A percentile compares a stretch with the other conserved stretches of the same genome.
Conservation (phyloP, 2,329 filamentous ascomycete genomes). For the Alternaria gaisen region DNA sequence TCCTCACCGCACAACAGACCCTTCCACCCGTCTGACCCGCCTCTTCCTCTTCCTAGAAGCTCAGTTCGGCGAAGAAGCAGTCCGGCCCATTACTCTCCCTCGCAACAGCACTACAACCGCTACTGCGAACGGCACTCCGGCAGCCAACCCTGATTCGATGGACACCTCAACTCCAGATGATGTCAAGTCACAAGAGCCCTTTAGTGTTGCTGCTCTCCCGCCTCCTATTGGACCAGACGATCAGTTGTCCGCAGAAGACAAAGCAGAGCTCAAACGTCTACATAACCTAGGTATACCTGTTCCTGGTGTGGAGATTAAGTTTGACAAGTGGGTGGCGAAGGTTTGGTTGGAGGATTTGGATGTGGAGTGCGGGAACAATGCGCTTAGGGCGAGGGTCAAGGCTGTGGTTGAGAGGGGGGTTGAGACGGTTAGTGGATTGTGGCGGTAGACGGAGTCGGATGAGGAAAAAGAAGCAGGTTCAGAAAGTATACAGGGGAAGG, state of each 20-base stretch:
- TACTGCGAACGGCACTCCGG: conserved; percentile 12
- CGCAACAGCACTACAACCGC: conserved; percentile 58
- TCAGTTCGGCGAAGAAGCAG: conserved; percentile 87
- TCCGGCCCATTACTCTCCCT: conserved; percentile 76
- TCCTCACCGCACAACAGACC: conserved; percentile 74
- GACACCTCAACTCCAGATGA: conserved; percentile 2
- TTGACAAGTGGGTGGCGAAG: conserved; percentile 86
- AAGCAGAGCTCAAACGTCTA: conserved; percentile 75
- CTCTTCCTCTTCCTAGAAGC: conserved; percentile 97
- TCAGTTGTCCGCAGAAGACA: conserved; percentile 31
- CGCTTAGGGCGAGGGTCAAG: conserved; percentile 83
- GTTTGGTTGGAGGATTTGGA: conserved; percentile 94
- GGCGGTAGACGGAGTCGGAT: conserved; percentile 19
- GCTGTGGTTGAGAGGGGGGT: conserved; percentile 90
- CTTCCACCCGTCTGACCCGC: conserved; percentile 80
- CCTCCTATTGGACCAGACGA: conserved; percentile 4
- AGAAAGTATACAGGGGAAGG: neutral
- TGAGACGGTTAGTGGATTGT: conserved; percentile 71
- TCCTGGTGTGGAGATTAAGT: conserved; percentile 83
- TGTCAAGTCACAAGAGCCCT: conserved; percentile 8
- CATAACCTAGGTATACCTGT: conserved; percentile 89
- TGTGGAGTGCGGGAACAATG: conserved; percentile 82
- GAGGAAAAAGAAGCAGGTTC: neutral
- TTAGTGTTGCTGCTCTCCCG: conserved; percentile 18
- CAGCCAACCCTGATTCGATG: neutral